These are phyloP conservation scores for Tolypocladium inflatum DNA, from an alignment of 2,329 filamentous ascomycete genomes.

Conservation along the genomic window DNA sequence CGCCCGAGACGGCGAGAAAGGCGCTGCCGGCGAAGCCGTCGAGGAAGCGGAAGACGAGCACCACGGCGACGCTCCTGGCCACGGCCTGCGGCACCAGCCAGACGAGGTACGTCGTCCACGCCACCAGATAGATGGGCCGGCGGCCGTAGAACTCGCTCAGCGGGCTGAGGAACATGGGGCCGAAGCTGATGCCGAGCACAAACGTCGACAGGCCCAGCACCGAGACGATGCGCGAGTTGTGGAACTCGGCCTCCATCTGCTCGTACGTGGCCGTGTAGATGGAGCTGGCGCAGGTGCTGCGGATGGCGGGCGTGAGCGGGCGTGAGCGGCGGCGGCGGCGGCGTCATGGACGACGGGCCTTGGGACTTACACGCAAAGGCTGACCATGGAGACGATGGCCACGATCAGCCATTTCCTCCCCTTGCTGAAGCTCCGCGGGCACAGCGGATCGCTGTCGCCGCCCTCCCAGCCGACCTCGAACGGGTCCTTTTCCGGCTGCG, in stretches of 20 bases:
- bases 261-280: conserved; percentile 78
- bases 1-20: conserved; percentile 67
- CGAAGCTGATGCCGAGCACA: conserved; percentile 62
- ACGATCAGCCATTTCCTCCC: conserved; percentile 74
- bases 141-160: conserved; percentile 74
- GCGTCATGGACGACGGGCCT: too few species aligned
- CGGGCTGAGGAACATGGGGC: conserved; percentile 54
- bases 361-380: conserved; percentile 69
- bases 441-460: conserved; percentile 59
- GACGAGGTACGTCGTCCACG: conserved; percentile 65
- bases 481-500: conserved; percentile 26
- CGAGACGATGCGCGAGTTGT: conserved; percentile 59
- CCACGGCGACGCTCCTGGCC: conserved; percentile 70
- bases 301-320: background rate
- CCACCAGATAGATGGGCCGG: conserved; percentile 67
- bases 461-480: conserved; percentile 71
- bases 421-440: conserved; percentile 59
- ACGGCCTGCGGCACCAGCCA: conserved; percentile 77
- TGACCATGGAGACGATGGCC: conserved; percentile 60
- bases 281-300: conserved; percentile 73
- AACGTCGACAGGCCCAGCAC: conserved; percentile 76
- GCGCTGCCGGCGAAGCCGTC: conserved; percentile 61
- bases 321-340: too few species aligned
- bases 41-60: conserved; percentile 71
- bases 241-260: conserved; percentile 68